Conservation (phyloP, 441 rosid species). For the Pelargonium fulgidum region DNA sequence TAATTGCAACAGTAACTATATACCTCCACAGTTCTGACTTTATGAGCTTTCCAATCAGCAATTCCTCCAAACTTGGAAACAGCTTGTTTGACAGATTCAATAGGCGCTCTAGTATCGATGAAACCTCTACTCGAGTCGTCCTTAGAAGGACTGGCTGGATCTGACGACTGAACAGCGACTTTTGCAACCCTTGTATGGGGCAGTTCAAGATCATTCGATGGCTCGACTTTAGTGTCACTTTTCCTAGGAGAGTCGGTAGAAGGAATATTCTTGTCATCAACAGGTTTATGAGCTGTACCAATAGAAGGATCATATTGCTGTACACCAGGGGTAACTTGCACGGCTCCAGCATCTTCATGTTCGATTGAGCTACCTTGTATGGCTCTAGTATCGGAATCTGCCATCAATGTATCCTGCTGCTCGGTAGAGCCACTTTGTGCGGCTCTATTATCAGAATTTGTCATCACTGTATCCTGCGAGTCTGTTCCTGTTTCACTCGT, state of each 20-base stretch:
- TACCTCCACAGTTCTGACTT: conserved; percentile 75
- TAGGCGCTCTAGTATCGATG: conserved; percentile 78
- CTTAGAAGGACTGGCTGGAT: conserved; percentile 23
- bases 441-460: conserved; percentile 27
- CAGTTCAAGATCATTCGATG: conserved; percentile 19
- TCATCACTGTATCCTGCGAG: conserved; percentile 22
- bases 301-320: conserved; percentile 8
- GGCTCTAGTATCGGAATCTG: conserved; percentile 27
- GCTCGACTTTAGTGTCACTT: conserved; percentile 15
- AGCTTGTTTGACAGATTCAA: conserved; percentile 90
- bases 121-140: conserved; percentile 40
- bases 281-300: conserved; percentile 23
- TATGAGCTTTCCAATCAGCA: conserved; percentile 94
- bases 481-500: conserved; percentile 21
- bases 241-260: conserved; percentile 28
- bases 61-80: conserved; percentile 95
- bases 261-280: conserved; percentile 29
- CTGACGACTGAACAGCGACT: not conserved
- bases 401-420: conserved; percentile 18
- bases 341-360: not conserved
- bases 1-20: not conserved
- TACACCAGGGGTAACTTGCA: not conserved
- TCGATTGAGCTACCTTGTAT: too few species aligned
- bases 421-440: too few species aligned
- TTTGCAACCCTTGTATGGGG: conserved; percentile 10